Base-by-base conservation (phyloP, 805 yeast genomes). In the Pichia paraexigua region DNA sequence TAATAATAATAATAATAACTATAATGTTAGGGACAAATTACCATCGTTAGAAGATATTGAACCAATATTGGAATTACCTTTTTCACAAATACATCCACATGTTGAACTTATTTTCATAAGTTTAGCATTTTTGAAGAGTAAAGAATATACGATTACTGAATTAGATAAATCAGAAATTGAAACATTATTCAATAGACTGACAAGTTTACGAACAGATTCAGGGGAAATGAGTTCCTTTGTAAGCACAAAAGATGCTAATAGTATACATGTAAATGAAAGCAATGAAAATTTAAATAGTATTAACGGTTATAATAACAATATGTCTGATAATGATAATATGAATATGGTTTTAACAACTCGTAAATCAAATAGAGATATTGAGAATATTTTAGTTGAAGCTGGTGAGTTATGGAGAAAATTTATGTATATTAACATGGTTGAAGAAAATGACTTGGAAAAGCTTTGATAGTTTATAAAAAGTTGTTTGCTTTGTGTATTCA, bases 331-430 rank as follows among this genome's bases (percentile, higher is more conserved):
- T 22, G 13, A 46, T 12, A 43, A 48, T 35, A 35, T 35, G 39
- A 9, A 35, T 15, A 40, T 45, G 41, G 41, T 45, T 17, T 25
- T 20, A 5, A 37, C 40, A 21, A 35, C 40, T 39, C 22, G 56
- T 24, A 64, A 64, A 48, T 63, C 68, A 15, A 64, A 60, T 46
- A 57, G 71, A 53, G 88, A 85, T 57, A 84, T 88, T 63, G 90
- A 86, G 61, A 84, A 83, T 56, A 75, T 88, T 28, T 74, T 87
- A 43, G 70, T 72, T 50, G 91, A 84, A 63, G 91, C 95, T 2
- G 95, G 96, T 32, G 95, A 88, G 61, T 72, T 86, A 43, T 88
- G 95, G 95, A 73, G 96, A 56, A 84, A 82, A 60, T 87, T 92
- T 87, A 69, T 86, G 41, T 87, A 80, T 74, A 68, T 71, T 52